Percentiles rank a stretch among this genome's conserved stretches.
These are phyloP conservation scores for Deakozyma indianensis DNA, from an alignment of 805 yeast species.

Conservation along the genomic window DNA sequence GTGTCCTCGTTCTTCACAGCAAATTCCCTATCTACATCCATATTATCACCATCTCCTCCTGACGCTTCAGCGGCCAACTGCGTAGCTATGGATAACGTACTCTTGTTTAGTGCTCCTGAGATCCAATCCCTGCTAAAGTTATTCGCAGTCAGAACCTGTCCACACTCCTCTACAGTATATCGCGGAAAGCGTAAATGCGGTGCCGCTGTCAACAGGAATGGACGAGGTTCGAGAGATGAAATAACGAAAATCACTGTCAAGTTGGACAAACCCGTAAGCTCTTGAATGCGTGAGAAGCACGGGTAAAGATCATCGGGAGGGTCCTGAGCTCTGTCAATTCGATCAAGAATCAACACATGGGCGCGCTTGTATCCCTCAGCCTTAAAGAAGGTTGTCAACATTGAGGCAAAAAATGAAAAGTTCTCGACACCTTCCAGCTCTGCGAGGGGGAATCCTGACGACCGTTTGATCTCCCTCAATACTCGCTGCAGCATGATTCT, in stretches of 20 bases:
- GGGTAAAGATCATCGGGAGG: slow-evolving; percentile 25
- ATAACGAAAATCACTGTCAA: slow-evolving; percentile 29
- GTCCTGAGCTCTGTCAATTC: slow-evolving; percentile 35
- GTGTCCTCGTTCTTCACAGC: neutral
- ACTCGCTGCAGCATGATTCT: slow-evolving; percentile 35
- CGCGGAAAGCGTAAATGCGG: slow-evolving; percentile 33
- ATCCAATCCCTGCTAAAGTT: neutral
- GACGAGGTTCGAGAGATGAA: slow-evolving; percentile 29
- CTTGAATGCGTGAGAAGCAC: slow-evolving; percentile 28
- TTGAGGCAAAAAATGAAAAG: slow-evolving; percentile 27
- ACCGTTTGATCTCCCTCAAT: slow-evolving; percentile 22
- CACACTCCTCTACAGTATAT: slow-evolving; percentile 26
- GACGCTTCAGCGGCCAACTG: neutral
- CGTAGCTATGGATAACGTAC: neutral
- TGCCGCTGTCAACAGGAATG: slow-evolving; percentile 24
- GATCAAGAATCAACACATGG: slow-evolving; percentile 37
- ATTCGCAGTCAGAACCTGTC: neutral
- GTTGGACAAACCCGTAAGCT: slow-evolving; percentile 25
- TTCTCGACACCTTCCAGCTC: slow-evolving; percentile 24
- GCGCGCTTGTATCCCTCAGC: slow-evolving; percentile 21
- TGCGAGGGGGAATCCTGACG: slow-evolving; percentile 16
- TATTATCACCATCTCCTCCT: neutral
- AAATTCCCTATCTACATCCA: neutral
- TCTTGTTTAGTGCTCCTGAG: neutral
- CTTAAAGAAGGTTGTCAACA: slow-evolving; percentile 23